These are phyloP conservation scores for Herpetomonas samuelpessoai DNA, from an alignment of 208 protist genomes.

Conservation along the genomic window DNA sequence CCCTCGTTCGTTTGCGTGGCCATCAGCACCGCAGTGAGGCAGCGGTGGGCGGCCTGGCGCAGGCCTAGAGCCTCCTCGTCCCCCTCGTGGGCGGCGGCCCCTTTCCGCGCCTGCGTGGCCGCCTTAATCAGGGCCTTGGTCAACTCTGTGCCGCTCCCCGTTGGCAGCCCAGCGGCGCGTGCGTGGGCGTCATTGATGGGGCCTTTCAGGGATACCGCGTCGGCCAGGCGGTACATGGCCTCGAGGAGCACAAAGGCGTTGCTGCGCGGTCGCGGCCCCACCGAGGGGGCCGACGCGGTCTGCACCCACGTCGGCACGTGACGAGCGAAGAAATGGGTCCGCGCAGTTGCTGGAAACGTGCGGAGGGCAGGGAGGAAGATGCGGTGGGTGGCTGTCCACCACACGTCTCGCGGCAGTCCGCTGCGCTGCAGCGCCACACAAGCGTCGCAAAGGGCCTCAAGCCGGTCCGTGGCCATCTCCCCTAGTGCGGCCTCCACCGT, in stretches of 20 bases:
- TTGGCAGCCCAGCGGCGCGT: background rate
- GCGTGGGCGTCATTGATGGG: constrained; percentile 51
- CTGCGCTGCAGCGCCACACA: constrained; percentile 22
- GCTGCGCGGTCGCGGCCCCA: constrained; percentile 18
- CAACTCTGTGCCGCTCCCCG: constrained; percentile 72
- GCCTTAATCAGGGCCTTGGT: constrained; percentile 70
- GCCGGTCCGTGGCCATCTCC: constrained; percentile 2
- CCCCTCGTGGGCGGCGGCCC: background rate
- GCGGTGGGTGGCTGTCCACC: constrained; percentile 36
- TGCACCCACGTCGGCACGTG: constrained; percentile 35
- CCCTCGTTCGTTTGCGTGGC: constrained; percentile 80
- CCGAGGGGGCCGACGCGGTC: constrained; percentile 5
- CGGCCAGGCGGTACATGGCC: constrained; percentile 46
- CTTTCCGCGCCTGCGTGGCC: background rate
- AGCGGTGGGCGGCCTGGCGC: constrained; percentile 69
- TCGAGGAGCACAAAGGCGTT: constrained; percentile 76
- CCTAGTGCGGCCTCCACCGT: constrained; percentile 16
- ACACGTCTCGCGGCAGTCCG: constrained; percentile 23
- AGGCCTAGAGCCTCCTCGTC: constrained; percentile 25
- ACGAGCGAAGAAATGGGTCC: constrained; percentile 27
- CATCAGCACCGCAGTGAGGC: constrained; percentile 56
- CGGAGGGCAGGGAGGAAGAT: constrained; percentile 32
- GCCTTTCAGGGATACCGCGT: constrained; percentile 27
- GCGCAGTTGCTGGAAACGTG: constrained; percentile 11
- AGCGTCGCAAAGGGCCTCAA: constrained; percentile 17